A percentile compares a stretch with the other conserved stretches of the same genome.
Conservation (phyloP, 768 basidiomycete species). For the Lactifluus pinguis region DNA sequence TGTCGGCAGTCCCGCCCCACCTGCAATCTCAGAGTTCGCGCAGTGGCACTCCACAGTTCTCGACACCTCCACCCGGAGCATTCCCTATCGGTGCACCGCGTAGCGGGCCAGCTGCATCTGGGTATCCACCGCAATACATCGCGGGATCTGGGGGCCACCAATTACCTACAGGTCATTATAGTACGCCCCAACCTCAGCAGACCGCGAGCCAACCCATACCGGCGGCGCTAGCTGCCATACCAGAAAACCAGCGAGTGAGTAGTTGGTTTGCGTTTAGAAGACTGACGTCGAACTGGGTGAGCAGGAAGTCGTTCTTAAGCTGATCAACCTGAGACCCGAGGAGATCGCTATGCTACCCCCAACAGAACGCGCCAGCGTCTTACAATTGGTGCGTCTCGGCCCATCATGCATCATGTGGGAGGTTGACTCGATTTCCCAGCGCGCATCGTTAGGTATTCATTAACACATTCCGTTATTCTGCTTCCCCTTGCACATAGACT, state of each 20-base stretch:
- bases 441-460: slow-evolving; percentile 16
- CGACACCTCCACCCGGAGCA: slow-evolving; percentile 2
- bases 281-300: slow-evolving; percentile 14
- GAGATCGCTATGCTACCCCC: slow-evolving; percentile 72
- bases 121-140: slow-evolving; percentile 4
- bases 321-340: slow-evolving; percentile 74
- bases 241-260: slow-evolving; percentile 59
- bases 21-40: slow-evolving; percentile 27
- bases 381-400: slow-evolving; percentile 62
- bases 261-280: background rate
- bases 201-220: slow-evolving; percentile 27
- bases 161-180: slow-evolving; percentile 1
- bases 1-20: slow-evolving; percentile 24
- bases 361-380: slow-evolving; percentile 62
- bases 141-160: background rate
- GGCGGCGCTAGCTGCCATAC: slow-evolving; percentile 48
- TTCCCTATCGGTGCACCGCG: background rate
- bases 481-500: background rate
- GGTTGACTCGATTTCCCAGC: slow-evolving; percentile 4
- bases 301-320: slow-evolving; percentile 67
- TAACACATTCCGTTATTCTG: background rate
- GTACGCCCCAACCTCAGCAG: slow-evolving; percentile 8
- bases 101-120: slow-evolving; percentile 9
- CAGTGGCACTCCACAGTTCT: slow-evolving; percentile 12
- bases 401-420: background rate